Base-by-base conservation (phyloP, 1,284 basidiomycete species). In the Trichosporon sp. region DNA sequence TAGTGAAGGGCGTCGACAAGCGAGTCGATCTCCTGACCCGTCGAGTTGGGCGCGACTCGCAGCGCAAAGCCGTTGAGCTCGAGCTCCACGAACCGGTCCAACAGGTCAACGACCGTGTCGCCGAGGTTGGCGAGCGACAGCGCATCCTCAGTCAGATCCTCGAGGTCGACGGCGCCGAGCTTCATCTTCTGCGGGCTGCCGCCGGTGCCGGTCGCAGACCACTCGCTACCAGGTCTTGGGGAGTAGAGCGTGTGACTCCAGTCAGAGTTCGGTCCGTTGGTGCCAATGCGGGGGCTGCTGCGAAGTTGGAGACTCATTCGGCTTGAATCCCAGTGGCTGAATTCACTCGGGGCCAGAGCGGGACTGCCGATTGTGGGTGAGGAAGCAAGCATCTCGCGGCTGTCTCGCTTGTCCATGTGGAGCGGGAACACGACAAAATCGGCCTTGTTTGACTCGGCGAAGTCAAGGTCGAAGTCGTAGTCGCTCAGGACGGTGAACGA, bases 401-500 rank as follows among this genome's bases (percentile, higher is more conserved):
- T 25, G 46, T 37, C 33, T 3, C 19, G 40, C 3, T 31, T 23
- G 34, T 29, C n/a, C 58, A 44, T 56, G 49, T 37, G 57, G 11
- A 59, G 25, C 4, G 58, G 57, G 31, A 63, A 63, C 25, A 63
- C 25, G 49, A 56, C 33, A 7, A 56, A 36, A 11, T 59, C 58
- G 9, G 49, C n/a, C 31, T 31, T 21, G 16, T 40, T 29, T 4
- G 33, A 2, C 21, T 54, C 49, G 34, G 33, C 23, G 27, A 33
- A 36, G 13, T 11, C 56, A 29, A 54, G 19, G 29, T 56, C 49
- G 8, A 32, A 25, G 23, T 37, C 54, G n/a, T 11, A 40, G 32
- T 63, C 49, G 14, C 57, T 59, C 25, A 63, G 14, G 23, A 63
- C 49, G 10, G 58, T 52, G 58, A 63, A 63, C 3, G 62, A 63